These are phyloP conservation scores for Pythium scleroteichum DNA, from an alignment of 352 stramenopile genomes.

Conservation along the genomic window DNA sequence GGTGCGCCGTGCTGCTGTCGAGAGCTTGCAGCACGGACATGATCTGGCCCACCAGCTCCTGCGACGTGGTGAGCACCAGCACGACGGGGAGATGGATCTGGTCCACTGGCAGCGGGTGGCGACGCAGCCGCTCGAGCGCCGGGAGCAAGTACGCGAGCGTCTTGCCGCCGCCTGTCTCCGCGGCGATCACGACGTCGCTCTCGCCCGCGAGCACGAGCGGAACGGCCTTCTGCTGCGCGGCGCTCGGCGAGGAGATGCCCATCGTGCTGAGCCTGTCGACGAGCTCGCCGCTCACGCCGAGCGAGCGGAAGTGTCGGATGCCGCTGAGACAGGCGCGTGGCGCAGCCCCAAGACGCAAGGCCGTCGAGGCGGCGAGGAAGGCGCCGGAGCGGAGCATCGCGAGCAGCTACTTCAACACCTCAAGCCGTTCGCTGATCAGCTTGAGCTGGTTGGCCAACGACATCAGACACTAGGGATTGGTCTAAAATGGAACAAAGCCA, in stretches of 20 bases:
- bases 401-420: conserved; percentile 10
- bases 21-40: conserved; percentile 42
- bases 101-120: conserved; percentile 33
- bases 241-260: conserved; percentile 47
- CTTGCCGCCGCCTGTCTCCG: conserved; percentile 95
- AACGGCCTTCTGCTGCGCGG: conserved; percentile 57
- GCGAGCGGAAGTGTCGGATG: conserved; percentile 48
- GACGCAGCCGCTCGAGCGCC: conserved; percentile 69
- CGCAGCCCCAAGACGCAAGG: background rate
- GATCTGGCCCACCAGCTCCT: conserved; percentile 86
- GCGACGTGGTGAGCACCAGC: conserved; percentile 85
- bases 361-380: background rate
- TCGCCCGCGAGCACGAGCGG: conserved; percentile 45
- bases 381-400: conserved; percentile 7
- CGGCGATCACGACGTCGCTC: conserved; percentile 90
- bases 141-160: conserved; percentile 96
- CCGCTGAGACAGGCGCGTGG: background rate
- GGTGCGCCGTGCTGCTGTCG: conserved; percentile 38
- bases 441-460: conserved; percentile 19
- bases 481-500: conserved; percentile 3
- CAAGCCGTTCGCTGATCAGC: conserved; percentile 1
- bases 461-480: conserved; percentile 13
- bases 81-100: conserved; percentile 51
- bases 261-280: conserved; percentile 38
- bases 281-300: conserved; percentile 45